Conservation (phyloP, 495 filamentous ascomycete species). For the Melanomma pulvis-pyrius region DNA sequence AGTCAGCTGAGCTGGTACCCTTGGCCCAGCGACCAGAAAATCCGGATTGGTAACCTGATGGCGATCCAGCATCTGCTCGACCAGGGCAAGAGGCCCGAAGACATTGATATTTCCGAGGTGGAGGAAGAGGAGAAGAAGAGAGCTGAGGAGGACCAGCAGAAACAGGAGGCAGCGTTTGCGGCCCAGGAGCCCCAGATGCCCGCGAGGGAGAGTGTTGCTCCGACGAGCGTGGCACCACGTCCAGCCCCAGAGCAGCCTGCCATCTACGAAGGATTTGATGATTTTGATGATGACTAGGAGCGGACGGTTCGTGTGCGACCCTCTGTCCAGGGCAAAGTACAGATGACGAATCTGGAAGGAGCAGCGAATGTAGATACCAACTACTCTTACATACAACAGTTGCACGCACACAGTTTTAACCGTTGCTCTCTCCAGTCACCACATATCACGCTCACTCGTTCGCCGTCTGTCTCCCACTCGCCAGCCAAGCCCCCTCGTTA, state of each 20-base stretch:
- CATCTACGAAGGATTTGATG: not conserved
- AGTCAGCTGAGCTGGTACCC: conserved; percentile 7
- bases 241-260: not conserved
- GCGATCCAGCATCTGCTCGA: conserved; percentile 20
- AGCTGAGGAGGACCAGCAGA: not conserved
- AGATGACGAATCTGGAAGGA: no score
- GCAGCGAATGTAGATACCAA: no score
- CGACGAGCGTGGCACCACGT: not conserved
- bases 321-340: not conserved
- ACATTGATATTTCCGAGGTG: not conserved
- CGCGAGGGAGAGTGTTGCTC: not conserved
- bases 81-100: not conserved
- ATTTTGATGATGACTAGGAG: not conserved
- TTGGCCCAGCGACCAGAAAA: conserved; percentile 26
- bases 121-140: not conserved
- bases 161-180: not conserved
- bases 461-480: not conserved
- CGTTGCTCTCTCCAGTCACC: not conserved
- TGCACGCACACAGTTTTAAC: not conserved
- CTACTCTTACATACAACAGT: no score
- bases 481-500: conserved; percentile 12
- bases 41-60: conserved; percentile 18
- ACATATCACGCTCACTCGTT: not conserved
- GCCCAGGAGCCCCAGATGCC: not conserved
- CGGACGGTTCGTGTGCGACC: not conserved